Evolutionary conservation across 164 flowering plant genomes (phyloP).

Genomic region (Houttuynia cordata): DNA sequence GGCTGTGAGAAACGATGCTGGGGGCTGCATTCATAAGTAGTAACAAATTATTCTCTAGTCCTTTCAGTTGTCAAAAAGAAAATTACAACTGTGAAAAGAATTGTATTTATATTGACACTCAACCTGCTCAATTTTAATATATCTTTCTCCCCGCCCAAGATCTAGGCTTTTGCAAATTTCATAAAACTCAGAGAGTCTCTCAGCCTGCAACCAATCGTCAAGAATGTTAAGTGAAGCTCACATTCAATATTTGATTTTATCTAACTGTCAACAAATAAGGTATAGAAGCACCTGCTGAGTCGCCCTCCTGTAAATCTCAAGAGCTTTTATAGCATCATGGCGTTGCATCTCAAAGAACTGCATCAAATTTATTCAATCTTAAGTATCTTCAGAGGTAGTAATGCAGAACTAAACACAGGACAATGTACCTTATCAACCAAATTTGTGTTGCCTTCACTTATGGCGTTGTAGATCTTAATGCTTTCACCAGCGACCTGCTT

Average conservation of each 20-base stretch:
- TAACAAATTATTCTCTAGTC: not conserved
- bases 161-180: slow-evolving; percentile 86
- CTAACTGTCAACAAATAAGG: not conserved
- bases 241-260: not conserved
- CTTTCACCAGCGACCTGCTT: slow-evolving; percentile 89
- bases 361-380: slow-evolving; percentile 3
- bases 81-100: not conserved
- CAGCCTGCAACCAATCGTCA: slow-evolving; percentile 42
- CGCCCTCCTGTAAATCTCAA: slow-evolving; percentile 78
- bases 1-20: slow-evolving; percentile 84
- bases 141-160: slow-evolving; percentile 84
- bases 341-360: slow-evolving; percentile 99
- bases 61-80: slow-evolving; percentile 1
- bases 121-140: slow-evolving; percentile 94
- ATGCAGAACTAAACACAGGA: slow-evolving; percentile 2
- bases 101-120: not conserved
- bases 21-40: slow-evolving; percentile 48
- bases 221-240: not conserved
- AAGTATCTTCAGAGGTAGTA: not conserved
- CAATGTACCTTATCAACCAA: slow-evolving; percentile 83
- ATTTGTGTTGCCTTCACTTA: slow-evolving; percentile 78
- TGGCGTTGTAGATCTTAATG: slow-evolving; percentile 73
- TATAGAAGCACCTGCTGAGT: slow-evolving; percentile 60
- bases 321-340: slow-evolving; percentile 67
- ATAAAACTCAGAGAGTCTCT: slow-evolving; percentile 80